These are phyloP conservation scores for Pleurotus sapidus DNA, from an alignment of 768 basidiomycete genomes.

Conservation along the genomic window DNA sequence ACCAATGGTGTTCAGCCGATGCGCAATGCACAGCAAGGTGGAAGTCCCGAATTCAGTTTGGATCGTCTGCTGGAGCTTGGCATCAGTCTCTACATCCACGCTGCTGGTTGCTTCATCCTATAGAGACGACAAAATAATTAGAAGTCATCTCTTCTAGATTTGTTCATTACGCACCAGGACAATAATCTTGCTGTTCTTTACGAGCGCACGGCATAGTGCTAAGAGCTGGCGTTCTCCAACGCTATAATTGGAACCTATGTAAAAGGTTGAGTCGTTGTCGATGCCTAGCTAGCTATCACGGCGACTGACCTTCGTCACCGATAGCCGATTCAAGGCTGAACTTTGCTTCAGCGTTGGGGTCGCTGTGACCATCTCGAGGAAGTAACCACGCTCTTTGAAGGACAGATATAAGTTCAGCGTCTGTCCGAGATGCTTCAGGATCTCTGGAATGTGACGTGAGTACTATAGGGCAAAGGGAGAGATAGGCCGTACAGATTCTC, in stretches of 20 bases:
- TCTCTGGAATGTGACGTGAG: slow-evolving; percentile 41
- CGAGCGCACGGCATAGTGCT: slow-evolving; percentile 58
- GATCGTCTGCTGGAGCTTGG: slow-evolving; percentile 61
- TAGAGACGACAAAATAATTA: not conserved
- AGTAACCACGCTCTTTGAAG: slow-evolving; percentile 62
- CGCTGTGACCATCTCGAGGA: slow-evolving; percentile 40
- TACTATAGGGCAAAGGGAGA: slow-evolving; percentile 43
- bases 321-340: slow-evolving; percentile 63
- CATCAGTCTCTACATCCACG: slow-evolving; percentile 62
- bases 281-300: not conserved
- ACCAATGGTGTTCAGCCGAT: slow-evolving; percentile 59
- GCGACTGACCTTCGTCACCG: slow-evolving; percentile 53
- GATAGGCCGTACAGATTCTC: slow-evolving; percentile 46
- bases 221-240: slow-evolving; percentile 69
- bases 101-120: slow-evolving; percentile 65
- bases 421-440: slow-evolving; percentile 48
- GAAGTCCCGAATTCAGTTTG: slow-evolving; percentile 53
- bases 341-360: slow-evolving; percentile 55
- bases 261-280: not conserved
- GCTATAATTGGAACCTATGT: slow-evolving; percentile 55
- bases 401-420: slow-evolving; percentile 60
- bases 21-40: slow-evolving; percentile 56
- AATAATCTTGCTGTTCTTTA: slow-evolving; percentile 59
- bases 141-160: too few species aligned
- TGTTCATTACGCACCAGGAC: slow-evolving; percentile 33